Conservation (phyloP, 2,329 filamentous ascomycete genomes). For the Aspergillus costaricaensis region DNA sequence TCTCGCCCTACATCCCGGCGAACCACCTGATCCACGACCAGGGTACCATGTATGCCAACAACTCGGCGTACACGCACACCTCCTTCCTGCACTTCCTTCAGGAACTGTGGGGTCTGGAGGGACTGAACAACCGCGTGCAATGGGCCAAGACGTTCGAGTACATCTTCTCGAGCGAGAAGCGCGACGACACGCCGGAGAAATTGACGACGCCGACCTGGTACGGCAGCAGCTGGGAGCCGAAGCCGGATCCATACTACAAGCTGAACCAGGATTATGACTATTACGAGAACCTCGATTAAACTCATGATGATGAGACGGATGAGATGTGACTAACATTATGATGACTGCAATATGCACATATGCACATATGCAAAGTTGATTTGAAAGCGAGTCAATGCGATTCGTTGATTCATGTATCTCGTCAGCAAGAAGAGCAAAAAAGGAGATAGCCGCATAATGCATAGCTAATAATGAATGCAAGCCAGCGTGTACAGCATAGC, state of each 20-base stretch:
- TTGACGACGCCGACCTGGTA: constrained; percentile 40
- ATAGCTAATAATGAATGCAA: neutral
- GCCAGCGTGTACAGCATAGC: neutral
- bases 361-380: neutral
- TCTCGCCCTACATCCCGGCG: constrained; percentile 37
- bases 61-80: constrained; percentile 44
- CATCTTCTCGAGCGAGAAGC: constrained; percentile 29
- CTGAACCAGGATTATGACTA: constrained; percentile 37
- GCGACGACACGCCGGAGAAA: constrained; percentile 30
- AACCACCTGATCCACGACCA: constrained; percentile 42
- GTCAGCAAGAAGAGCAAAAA: neutral
- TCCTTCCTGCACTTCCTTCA: constrained; percentile 45
- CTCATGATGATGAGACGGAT: neutral
- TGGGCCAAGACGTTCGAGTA: constrained; percentile 47
- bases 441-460: neutral
- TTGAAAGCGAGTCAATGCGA: no score
- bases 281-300: constrained; percentile 16
- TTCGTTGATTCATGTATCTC: neutral
- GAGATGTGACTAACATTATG: neutral
- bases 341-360: neutral
- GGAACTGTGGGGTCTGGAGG: constrained; percentile 43
- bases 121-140: constrained; percentile 45
- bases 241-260: constrained; percentile 36
- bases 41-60: constrained; percentile 39
- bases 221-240: constrained; percentile 32